Evolutionary conservation across 2,329 filamentous ascomycete genomes (phyloP), one percentile per base, ranked within the genome.

Genomic region (Aspergillus ibericus): DNA sequence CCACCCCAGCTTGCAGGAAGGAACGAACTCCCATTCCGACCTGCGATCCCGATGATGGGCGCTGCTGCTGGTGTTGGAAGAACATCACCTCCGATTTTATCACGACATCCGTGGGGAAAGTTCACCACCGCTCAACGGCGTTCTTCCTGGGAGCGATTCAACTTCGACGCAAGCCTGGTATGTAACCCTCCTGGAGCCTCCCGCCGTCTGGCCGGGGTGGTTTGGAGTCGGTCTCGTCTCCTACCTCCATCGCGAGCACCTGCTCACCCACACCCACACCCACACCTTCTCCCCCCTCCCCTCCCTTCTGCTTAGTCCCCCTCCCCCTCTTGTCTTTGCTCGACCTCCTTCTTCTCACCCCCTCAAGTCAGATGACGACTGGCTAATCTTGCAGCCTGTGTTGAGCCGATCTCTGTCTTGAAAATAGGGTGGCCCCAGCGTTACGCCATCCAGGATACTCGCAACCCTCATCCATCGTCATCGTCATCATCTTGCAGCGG

Each of bases 341-440:
- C 34, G 20, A 42, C 38, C 51, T 53, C 53, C 44, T 46, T 35
- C 50, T 50, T 22, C 22, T 36, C 46, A 56, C 47, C 40, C 34
- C 52, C 29, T 8, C 46, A 50, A 42, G 63, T 66, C 64, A 66
- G 57, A 56, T 65, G 64, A 66, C 56, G 44, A 55, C 47, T 61
- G 25, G 59, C 56, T 65, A 60, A 64, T 63, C 49, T 53, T 58
- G 59, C 59, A 61, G 59, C 60, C 62, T 60, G 59, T 62, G 29
- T 54, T 60, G 55, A 59, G 53, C 36, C 56, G 49, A 58, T 60
- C 59, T 57, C 56, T 58, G 53, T 57, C 56, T 60, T 50, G 48
- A 58, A 53, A 22, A 59, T 59, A 57, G 50, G 29, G 55, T 58
- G 57, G 44, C 47, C 55, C 60, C 38, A 55, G 52, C 55, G 61